A percentile compares a stretch with the other conserved stretches of the same genome.
phyloP scores from a whole-genome alignment of 257 asterid species.

The Penstemon eatonii region DNA sequence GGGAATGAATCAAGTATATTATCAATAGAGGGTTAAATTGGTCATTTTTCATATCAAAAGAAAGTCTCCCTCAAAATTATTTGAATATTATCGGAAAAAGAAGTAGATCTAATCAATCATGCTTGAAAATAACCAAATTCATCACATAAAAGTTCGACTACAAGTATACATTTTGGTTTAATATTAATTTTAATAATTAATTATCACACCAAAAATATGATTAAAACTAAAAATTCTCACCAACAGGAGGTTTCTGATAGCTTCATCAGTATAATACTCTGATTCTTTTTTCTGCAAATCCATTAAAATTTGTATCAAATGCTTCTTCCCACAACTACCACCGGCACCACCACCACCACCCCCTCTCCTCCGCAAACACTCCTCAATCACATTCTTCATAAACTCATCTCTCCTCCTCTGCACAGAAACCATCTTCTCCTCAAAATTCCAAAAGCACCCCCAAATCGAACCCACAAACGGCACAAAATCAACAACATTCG shows the following conservation, averaged over 20 bases:
- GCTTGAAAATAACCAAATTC: too few species aligned
- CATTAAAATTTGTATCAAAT: conserved; percentile 25
- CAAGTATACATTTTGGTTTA: too few species aligned
- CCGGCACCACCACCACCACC: neutral
- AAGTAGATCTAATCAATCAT: too few species aligned
- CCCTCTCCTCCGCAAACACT: neutral
- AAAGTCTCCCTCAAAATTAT: too few species aligned
- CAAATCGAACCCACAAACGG: conserved; percentile 38
- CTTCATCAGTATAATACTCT: conserved; percentile 33
- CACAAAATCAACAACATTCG: conserved; percentile 37
- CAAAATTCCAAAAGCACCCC: conserved; percentile 31
- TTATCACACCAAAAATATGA: neutral
- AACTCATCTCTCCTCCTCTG: conserved; percentile 40
- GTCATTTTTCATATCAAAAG: too few species aligned
- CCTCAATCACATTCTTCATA: conserved; percentile 31
- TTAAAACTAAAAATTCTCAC: conserved; percentile 14
- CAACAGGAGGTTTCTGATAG: conserved; percentile 38
- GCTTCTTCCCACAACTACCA: neutral
- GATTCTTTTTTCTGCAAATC: conserved; percentile 34
- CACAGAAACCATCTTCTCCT: conserved; percentile 28
- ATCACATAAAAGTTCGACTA: too few species aligned
- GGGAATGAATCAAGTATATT: too few species aligned
- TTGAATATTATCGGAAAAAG: too few species aligned
- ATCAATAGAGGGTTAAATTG: too few species aligned
- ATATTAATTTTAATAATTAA: too few species aligned